phyloP scores from a whole-genome alignment of 345 rosid genomes.

The Xanthoceras sorbifolium region DNA sequence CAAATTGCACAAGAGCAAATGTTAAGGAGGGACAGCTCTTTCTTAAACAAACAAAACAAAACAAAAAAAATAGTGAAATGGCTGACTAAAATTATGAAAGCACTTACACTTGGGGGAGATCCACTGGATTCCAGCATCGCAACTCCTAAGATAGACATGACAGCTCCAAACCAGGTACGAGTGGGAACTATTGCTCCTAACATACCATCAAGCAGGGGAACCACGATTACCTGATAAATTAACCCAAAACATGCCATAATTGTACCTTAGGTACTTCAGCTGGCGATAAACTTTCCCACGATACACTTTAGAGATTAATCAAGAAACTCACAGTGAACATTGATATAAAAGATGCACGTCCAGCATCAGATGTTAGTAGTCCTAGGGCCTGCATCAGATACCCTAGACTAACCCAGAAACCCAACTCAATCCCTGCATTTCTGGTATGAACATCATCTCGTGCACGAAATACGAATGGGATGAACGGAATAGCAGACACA shows the following conservation, averaged over 20 bases:
- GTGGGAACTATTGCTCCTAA: conserved; percentile 64
- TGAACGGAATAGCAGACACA: conserved; percentile 54
- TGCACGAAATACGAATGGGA: conserved; percentile 48
- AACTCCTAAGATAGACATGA: conserved; percentile 58
- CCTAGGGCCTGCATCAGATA: conserved; percentile 64
- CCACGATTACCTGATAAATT: conserved; percentile 58
- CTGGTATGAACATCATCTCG: conserved; percentile 45
- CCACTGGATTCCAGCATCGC: conserved; percentile 67
- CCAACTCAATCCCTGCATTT: conserved; percentile 66
- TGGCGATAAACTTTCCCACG: conserved; percentile 3
- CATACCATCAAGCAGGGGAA: conserved; percentile 72
- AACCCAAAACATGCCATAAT: conserved; percentile 19
- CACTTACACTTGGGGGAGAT: conserved; percentile 55
- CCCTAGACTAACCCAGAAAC: conserved; percentile 63
- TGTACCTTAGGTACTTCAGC: conserved; percentile 18
- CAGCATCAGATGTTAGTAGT: conserved; percentile 56
- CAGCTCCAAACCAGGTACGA: conserved; percentile 62
- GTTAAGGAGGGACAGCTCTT: neutral
- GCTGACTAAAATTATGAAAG: neutral
- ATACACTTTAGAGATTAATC: neutral
- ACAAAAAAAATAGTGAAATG: neutral
- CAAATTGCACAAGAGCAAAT: neutral
- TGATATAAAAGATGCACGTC: conserved; percentile 58
- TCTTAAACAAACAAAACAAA: too few species aligned
- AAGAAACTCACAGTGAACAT: conserved; percentile 52